Conservation (phyloP, 202 grass and related monocot species). For the Zoysia matrella region DNA sequence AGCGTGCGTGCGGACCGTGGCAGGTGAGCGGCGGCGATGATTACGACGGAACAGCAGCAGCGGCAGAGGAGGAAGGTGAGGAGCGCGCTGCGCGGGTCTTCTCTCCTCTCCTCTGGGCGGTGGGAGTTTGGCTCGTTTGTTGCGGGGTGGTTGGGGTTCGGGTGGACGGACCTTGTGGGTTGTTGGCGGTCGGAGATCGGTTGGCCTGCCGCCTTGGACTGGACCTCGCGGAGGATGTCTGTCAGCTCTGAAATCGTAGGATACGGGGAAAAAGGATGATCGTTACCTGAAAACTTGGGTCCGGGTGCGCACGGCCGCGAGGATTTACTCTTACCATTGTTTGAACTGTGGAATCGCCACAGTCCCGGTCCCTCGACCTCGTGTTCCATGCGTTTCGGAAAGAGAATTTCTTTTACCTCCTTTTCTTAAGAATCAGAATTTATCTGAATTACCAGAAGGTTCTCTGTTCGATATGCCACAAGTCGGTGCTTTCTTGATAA, state of each 20-base stretch:
- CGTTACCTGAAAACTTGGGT: background rate
- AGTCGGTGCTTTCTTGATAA: slow-evolving; percentile 36
- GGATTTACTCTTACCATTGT: slow-evolving; percentile 44
- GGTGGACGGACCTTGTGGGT: slow-evolving; percentile 26
- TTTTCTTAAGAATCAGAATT: slow-evolving; percentile 20
- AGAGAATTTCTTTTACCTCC: background rate
- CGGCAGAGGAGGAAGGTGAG: slow-evolving; percentile 60
- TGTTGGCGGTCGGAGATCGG: slow-evolving; percentile 49
- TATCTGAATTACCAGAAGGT: slow-evolving; percentile 35
- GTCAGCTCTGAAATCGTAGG: slow-evolving; percentile 1
- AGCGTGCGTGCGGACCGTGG: too few species aligned
- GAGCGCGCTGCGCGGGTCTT: background rate
- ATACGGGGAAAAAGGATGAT: background rate
- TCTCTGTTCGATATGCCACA: slow-evolving; percentile 36
- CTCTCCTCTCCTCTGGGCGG: background rate
- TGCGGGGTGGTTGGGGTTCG: background rate
- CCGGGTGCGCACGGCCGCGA: background rate
- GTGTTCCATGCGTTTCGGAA: background rate
- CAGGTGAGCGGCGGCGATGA: background rate
- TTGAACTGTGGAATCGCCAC: slow-evolving; percentile 9
- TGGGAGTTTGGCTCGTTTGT: slow-evolving; percentile 2
- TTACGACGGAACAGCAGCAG: slow-evolving; percentile 48
- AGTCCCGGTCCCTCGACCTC: background rate
- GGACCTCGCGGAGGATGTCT: background rate
- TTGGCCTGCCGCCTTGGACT: slow-evolving; percentile 31